A percentile compares a stretch with the other conserved stretches of the same genome.
phyloP scores from a whole-genome alignment of 2,329 filamentous ascomycete genomes.

The Aurifilum marmelostoma region DNA sequence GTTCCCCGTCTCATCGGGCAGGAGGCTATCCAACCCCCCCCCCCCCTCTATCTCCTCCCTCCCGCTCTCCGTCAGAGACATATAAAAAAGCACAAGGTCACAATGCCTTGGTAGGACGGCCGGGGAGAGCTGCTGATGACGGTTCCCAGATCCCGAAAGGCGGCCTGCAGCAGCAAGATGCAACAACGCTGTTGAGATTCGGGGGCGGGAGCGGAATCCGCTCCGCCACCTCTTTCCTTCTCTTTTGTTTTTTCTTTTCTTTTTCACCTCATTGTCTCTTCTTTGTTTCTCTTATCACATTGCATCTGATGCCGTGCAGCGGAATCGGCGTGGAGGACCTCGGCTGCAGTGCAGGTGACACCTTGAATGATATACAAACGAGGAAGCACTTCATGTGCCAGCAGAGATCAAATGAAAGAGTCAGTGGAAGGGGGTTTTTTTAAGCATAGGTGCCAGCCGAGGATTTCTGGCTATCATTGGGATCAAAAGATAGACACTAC shows the following conservation, averaged over 20 bases:
- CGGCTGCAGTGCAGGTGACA: background rate
- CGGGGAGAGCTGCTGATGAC: background rate
- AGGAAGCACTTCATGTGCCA: background rate
- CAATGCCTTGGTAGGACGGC: slow-evolving; percentile 1
- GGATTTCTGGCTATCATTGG: background rate
- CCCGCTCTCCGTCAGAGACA: background rate
- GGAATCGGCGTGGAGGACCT: background rate
- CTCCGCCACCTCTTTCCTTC: background rate
- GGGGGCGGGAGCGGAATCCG: slow-evolving; percentile 3
- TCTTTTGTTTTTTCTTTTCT: background rate
- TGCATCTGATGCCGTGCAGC: background rate
- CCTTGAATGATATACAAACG: background rate
- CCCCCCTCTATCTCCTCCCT: background rate
- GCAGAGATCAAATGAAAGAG: no score
- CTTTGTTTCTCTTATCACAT: background rate
- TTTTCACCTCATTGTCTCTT: no score
- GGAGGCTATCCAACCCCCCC: background rate
- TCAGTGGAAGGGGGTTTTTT: no score
- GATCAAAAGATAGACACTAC: background rate
- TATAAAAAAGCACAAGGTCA: background rate
- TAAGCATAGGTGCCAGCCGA: background rate
- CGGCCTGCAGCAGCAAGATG: slow-evolving; percentile 2
- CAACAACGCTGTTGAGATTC: background rate
- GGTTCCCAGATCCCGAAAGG: slow-evolving; percentile 17
- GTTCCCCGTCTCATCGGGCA: background rate